phyloP scores from a whole-genome alignment of 2,329 filamentous ascomycete genomes.

The Macrophomina phaseolina region DNA sequence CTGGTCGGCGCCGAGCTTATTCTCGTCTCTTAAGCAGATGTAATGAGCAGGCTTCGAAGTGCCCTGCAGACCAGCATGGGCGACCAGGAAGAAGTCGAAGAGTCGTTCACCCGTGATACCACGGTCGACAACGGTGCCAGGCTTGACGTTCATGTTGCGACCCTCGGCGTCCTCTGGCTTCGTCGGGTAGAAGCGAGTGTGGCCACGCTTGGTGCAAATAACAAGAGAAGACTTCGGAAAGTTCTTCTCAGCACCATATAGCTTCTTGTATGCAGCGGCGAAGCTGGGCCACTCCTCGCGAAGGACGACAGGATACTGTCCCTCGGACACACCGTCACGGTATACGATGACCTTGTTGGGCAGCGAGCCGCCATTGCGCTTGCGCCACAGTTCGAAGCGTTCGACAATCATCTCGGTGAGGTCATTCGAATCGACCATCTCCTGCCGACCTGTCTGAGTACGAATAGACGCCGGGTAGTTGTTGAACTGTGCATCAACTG shows the following conservation, averaged over 20 bases:
- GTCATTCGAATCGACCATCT: slow-evolving; percentile 66
- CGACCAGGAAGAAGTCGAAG: slow-evolving; percentile 86
- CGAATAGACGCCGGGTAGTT: slow-evolving; percentile 78
- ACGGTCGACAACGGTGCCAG: slow-evolving; percentile 83
- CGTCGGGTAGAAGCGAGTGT: slow-evolving; percentile 83
- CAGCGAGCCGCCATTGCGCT: slow-evolving; percentile 57
- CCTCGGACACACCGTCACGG: slow-evolving; percentile 86
- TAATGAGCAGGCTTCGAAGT: slow-evolving; percentile 86
- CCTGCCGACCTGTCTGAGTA: slow-evolving; percentile 66
- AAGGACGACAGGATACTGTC: slow-evolving; percentile 75
- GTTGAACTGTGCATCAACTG: slow-evolving; percentile 68
- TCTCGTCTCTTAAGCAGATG: slow-evolving; percentile 61
- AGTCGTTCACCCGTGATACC: slow-evolving; percentile 67
- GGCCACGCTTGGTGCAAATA: slow-evolving; percentile 84
- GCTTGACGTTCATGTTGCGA: slow-evolving; percentile 66
- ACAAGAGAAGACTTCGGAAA: slow-evolving; percentile 60
- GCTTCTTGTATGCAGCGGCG: slow-evolving; percentile 63
- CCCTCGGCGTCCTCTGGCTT: slow-evolving; percentile 41
- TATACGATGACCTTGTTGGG: slow-evolving; percentile 84
- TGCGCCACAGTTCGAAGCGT: slow-evolving; percentile 69
- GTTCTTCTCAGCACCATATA: slow-evolving; percentile 57
- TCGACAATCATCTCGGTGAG: slow-evolving; percentile 66
- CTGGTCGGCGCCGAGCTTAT: slow-evolving; percentile 62
- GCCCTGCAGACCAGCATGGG: slow-evolving; percentile 78
- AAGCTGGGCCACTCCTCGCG: slow-evolving; percentile 70